Base-by-base conservation (phyloP, 2,329 filamentous ascomycete species). In the Fusarium concolor region DNA sequence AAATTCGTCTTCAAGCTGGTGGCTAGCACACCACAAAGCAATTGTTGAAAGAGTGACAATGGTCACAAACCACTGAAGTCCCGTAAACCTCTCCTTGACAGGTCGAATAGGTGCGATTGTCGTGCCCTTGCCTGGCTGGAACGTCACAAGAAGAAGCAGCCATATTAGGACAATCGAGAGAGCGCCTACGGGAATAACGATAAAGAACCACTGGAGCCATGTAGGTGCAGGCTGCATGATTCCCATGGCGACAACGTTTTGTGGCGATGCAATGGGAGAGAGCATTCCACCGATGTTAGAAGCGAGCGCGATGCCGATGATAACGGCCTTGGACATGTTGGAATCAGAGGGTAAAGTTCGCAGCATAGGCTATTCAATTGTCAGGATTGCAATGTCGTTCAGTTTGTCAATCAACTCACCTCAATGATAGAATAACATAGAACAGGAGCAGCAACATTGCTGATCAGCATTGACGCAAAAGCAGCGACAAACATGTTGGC, bases 401-500 rank as follows among this genome's bases (percentile, higher is more conserved):
- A n/a, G 17, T 15, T n/a, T 28, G 0, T 11, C 2, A 6, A 14
- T 18, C 6, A 26, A 73, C 84, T 72, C 79, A 92, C 91, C 86
- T 97, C 94, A 62, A 99, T 97, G 74, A 99, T 97, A 20, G 94
- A 97, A 79, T 96, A 98, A 83, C 96, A 99, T 37, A 99, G 86
- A 11, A 99, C 96, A 0, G 96, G 96, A 2, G 96, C 95, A 2
- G 96, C 96, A 28, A 99, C 96, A 72, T 99, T 99, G 81, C 94
- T 97, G 75, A 99, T 98, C 85, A 97, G 93, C 96, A 99, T 99
- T 73, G 94, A 97, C 10, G 96, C 91, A 78, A 99, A 96, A 75
- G 96, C 96, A 56, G 95, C 94, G 41, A 99, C 96, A 73, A 97
- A 94, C 96, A 99, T 99, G 81, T 95, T 97, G 54, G 95, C 96